These are phyloP conservation scores for Colletotrichum camelliae DNA, from an alignment of 2,329 filamentous ascomycete species.

Conservation along the genomic window DNA sequence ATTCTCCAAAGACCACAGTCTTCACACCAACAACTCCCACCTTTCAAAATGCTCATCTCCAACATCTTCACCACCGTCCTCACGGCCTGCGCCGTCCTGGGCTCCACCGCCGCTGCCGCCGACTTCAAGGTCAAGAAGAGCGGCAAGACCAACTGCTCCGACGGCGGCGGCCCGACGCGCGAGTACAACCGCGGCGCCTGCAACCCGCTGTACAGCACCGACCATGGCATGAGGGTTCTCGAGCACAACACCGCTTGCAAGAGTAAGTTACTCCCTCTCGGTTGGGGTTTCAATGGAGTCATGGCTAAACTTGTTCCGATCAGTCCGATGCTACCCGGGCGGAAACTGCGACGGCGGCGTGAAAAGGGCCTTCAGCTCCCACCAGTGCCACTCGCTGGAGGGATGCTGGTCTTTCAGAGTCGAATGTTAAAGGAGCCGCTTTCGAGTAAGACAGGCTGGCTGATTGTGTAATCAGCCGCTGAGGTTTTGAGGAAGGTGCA, in stretches of 20 bases:
- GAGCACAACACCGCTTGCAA: background rate
- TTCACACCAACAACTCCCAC: rapidly evolving
- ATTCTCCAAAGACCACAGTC: rapidly evolving
- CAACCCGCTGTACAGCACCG: background rate
- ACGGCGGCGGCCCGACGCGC: background rate
- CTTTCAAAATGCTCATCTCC: background rate
- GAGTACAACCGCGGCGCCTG: background rate
- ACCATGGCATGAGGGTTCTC: background rate
- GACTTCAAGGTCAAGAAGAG: background rate
- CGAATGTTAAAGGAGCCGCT: background rate
- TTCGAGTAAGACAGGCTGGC: rapidly evolving
- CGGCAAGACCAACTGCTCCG: background rate
- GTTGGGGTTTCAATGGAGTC: background rate
- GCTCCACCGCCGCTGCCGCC: background rate
- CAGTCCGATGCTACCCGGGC: background rate
- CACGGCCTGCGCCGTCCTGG: background rate
- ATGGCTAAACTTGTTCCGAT: background rate
- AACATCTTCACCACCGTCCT: background rate
- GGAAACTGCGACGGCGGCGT: background rate
- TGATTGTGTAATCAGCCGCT: rapidly evolving
- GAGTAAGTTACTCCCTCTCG: background rate
- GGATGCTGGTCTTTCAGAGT: background rate
- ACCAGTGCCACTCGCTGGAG: background rate
- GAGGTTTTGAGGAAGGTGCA: background rate
- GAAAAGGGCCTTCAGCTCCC: background rate